Percentiles rank a stretch among this genome's conserved stretches.
phyloP scores from a whole-genome alignment of 352 stramenopile species.

The Blastocystis sp. region DNA sequence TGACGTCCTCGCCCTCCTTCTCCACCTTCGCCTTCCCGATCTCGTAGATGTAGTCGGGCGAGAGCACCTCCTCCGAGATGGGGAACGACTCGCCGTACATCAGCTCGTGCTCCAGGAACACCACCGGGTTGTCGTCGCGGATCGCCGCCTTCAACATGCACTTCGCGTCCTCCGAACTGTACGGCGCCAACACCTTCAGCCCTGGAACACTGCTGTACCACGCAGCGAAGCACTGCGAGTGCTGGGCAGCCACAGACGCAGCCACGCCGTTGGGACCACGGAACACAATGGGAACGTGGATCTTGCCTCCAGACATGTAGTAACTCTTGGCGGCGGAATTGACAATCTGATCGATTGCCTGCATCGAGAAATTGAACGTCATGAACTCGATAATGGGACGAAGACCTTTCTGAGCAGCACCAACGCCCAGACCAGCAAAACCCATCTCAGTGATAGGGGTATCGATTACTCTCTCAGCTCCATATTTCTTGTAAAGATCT shows the following conservation, averaged over 20 bases:
- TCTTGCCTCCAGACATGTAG: constrained; percentile 97
- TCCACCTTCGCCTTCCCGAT: constrained; percentile 99
- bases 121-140: constrained; percentile 95
- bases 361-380: constrained; percentile 99
- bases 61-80: constrained; percentile 90
- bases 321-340: constrained; percentile 99
- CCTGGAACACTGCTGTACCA: constrained; percentile 94
- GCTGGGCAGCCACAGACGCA: constrained; percentile 89
- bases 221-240: constrained; percentile 97
- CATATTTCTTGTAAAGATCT: constrained; percentile 72
- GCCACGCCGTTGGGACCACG: constrained; percentile 93
- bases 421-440: constrained; percentile 85
- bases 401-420: constrained; percentile 89
- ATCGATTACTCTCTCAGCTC: constrained; percentile 96
- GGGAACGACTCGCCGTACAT: constrained; percentile 93
- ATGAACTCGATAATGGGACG: constrained; percentile 99
- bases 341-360: constrained; percentile 99
- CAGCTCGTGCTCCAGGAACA: constrained; percentile 97
- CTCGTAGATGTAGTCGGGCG: constrained; percentile 90
- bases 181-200: constrained; percentile 93
- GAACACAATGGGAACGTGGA: constrained; percentile 97
- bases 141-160: constrained; percentile 97
- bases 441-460: constrained; percentile 97
- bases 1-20: constrained; percentile 88
- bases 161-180: constrained; percentile 92